phyloP scores from a whole-genome alignment of 2,329 filamentous ascomycete genomes.

The Colletotrichum sansevieriae region DNA sequence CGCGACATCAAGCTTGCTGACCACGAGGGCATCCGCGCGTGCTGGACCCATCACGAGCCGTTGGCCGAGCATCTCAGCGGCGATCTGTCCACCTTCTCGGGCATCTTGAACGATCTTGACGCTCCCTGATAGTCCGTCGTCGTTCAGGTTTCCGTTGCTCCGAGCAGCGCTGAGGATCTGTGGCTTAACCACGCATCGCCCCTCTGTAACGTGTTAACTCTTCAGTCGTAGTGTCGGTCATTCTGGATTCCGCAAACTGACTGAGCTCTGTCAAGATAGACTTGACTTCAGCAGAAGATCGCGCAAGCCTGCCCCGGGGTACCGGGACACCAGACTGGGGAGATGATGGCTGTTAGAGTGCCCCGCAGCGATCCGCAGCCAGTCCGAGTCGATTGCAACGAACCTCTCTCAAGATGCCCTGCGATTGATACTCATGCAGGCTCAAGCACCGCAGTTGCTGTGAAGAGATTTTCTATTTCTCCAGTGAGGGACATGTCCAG shows the following conservation, averaged over 20 bases:
- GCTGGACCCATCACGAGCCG: conserved; percentile 15
- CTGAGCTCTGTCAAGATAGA: conserved; percentile 45
- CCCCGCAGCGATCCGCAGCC: too few species aligned
- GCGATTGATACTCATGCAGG: conserved; percentile 12
- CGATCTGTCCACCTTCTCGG: conserved; percentile 41
- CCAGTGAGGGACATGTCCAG: neutral
- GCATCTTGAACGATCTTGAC: conserved; percentile 35
- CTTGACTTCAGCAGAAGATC: conserved; percentile 43
- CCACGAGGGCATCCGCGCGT: neutral
- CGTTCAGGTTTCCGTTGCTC: neutral
- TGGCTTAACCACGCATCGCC: conserved; percentile 46
- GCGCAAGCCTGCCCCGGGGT: conserved; percentile 44
- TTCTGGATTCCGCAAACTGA: conserved; percentile 19
- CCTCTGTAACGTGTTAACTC: conserved; percentile 37
- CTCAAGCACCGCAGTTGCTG: conserved; percentile 18
- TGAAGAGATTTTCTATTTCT: neutral
- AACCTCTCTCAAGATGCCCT: conserved; percentile 22
- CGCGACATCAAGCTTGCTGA: conserved; percentile 53
- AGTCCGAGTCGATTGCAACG: too few species aligned
- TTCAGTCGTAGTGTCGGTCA: accelerated
- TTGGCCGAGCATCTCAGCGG: conserved; percentile 43
- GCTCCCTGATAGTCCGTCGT: too few species aligned
- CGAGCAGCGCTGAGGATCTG: conserved; percentile 44
- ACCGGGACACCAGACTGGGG: conserved; percentile 46
- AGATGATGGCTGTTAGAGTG: neutral